These are phyloP conservation scores for Silene coronaria DNA, from an alignment of 179 eudicot genomes.

Conservation along the genomic window DNA sequence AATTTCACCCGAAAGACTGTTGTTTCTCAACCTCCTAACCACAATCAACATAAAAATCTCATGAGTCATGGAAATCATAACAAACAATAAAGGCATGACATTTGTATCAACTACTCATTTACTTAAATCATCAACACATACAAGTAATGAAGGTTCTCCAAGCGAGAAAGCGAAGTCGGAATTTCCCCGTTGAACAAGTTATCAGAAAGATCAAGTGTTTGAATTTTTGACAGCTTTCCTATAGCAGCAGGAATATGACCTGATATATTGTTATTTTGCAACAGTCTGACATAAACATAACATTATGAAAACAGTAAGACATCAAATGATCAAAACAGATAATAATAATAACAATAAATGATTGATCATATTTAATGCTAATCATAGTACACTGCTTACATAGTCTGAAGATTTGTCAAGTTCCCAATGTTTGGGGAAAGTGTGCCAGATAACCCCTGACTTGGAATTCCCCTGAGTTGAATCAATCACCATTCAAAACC, in stretches of 20 bases:
- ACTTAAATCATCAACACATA: constrained; percentile 25
- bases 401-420: constrained; percentile 63
- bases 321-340: neutral
- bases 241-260: constrained; percentile 62
- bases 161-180: constrained; percentile 55
- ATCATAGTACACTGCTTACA: constrained; percentile 40
- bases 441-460: constrained; percentile 59
- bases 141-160: constrained; percentile 57
- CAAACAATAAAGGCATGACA: neutral
- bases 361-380: constrained; percentile 18
- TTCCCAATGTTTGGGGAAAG: constrained; percentile 76
- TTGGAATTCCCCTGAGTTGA: constrained; percentile 58
- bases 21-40: constrained; percentile 70
- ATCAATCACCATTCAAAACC: constrained; percentile 15
- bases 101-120: neutral
- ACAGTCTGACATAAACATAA: constrained; percentile 38
- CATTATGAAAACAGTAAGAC: constrained; percentile 5
- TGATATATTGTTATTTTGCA: constrained; percentile 70
- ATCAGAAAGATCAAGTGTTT: constrained; percentile 62
- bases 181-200: constrained; percentile 55
- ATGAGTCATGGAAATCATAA: neutral
- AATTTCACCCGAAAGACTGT: constrained; percentile 60
- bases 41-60: neutral
- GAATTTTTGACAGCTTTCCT: constrained; percentile 65
- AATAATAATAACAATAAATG: neutral